A percentile compares a stretch with the other conserved stretches of the same genome.
phyloP scores from a whole-genome alignment of 1,284 basidiomycete species.

The Farysia itapuensis region DNA sequence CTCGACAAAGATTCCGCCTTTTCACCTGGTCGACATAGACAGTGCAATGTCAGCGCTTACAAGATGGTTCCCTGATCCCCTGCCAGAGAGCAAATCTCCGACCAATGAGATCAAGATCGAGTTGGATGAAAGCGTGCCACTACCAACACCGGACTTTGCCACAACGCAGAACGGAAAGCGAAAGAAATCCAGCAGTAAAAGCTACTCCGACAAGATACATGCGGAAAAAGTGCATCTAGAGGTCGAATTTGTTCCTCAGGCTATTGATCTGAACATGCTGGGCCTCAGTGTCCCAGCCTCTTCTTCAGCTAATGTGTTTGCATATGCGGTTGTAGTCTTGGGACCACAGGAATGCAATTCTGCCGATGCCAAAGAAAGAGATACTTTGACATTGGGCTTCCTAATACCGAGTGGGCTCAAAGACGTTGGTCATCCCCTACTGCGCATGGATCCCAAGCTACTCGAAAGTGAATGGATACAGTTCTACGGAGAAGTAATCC shows the following conservation, averaged over 20 bases:
- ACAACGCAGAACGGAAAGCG: too few species aligned
- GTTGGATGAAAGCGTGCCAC: not conserved
- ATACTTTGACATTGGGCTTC: constrained; percentile 16
- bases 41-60: too few species aligned
- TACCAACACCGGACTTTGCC: not conserved
- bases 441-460: constrained; percentile 7
- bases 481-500: constrained; percentile 30
- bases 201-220: not conserved
- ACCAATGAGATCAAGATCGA: not conserved
- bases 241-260: constrained; percentile 18
- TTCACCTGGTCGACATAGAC: constrained; percentile 1
- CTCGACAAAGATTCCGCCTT: too few species aligned
- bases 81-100: not conserved
- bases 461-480: constrained; percentile 27
- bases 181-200: constrained; percentile 1
- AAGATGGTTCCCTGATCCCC: not conserved
- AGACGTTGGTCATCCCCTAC: constrained; percentile 14
- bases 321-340: constrained; percentile 14
- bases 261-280: not conserved
- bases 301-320: constrained; percentile 1
- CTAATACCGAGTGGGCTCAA: constrained; percentile 19
- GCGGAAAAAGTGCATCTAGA: constrained; percentile 16
- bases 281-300: not conserved
- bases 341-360: constrained; percentile 11
- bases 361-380: not conserved